Evolutionary conservation across 148 eudicot genomes (phyloP).

Genomic region (Vaccinium myrtillus): DNA sequence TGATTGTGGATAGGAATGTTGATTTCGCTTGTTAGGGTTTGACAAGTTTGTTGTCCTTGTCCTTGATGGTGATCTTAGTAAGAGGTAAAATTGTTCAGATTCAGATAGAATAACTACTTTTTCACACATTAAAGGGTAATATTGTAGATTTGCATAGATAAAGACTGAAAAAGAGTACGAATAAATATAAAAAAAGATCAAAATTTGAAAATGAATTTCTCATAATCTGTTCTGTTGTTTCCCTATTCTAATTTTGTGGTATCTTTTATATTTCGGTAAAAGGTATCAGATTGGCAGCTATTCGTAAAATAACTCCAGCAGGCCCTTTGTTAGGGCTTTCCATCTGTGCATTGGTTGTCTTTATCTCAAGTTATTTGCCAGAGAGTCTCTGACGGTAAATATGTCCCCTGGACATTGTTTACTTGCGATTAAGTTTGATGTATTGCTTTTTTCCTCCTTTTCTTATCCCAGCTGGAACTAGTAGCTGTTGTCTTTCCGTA

Average conservation of each 20-base stretch:
- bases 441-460: not conserved
- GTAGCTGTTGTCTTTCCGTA: not conserved
- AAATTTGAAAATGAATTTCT: not conserved
- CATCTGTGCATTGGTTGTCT: constrained; percentile 18
- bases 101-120: too few species aligned
- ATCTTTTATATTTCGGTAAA: not conserved
- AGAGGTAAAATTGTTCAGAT: too few species aligned
- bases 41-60: too few species aligned
- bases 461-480: not conserved
- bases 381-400: constrained; percentile 7
- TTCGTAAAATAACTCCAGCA: constrained; percentile 23
- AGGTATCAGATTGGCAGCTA: constrained; percentile 30
- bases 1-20: too few species aligned
- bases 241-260: not conserved
- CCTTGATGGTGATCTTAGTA: too few species aligned
- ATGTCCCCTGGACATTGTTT: not conserved
- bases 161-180: too few species aligned
- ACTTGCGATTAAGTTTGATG: not conserved
- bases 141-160: too few species aligned
- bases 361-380: constrained; percentile 20
- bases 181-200: not conserved
- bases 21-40: too few species aligned
- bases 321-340: constrained; percentile 29
- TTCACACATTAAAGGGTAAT: too few species aligned
- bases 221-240: not conserved